Evolutionary conservation across 345 rosid species (phyloP).

Genomic region (Populus davidiana): DNA sequence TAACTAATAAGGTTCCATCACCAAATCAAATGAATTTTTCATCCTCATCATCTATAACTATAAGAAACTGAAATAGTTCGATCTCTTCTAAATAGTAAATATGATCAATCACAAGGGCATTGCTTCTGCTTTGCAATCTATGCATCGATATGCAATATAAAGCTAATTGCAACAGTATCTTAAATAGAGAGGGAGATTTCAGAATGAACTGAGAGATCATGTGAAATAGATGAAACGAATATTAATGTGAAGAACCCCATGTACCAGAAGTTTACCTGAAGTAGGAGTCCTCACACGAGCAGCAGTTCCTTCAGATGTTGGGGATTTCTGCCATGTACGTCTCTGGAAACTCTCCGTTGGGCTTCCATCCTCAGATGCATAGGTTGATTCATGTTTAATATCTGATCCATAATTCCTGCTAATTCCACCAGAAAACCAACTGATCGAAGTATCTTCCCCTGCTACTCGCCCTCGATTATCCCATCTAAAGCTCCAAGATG

Average conservation of each 20-base stretch:
- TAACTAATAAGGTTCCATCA: not conserved
- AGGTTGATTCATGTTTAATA: constrained; percentile 52
- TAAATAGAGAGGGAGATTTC: not conserved
- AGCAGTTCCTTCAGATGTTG: constrained; percentile 44
- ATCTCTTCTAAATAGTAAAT: not conserved
- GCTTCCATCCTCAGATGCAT: constrained; percentile 68
- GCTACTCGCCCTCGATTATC: constrained; percentile 96
- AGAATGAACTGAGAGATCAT: not conserved
- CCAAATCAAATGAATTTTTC: not conserved
- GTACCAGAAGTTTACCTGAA: constrained; percentile 54
- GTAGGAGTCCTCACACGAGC: constrained; percentile 43
- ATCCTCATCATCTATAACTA: not conserved
- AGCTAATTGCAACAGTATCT: not conserved
- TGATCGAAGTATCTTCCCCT: constrained; percentile 74
- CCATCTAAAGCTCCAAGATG: constrained; percentile 93
- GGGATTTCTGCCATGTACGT: constrained; percentile 62
- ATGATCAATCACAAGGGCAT: not conserved
- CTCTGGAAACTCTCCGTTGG: constrained; percentile 54
- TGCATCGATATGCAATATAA: not conserved
- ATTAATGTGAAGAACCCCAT: not conserved
- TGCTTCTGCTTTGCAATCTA: not conserved
- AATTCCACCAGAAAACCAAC: constrained; percentile 67
- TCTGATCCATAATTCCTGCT: constrained; percentile 53
- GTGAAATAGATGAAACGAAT: constrained; percentile 1
- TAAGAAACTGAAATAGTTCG: not conserved